A percentile compares a stretch with the other conserved stretches of the same genome.
These are phyloP conservation scores for Botrytis fragariae DNA, from an alignment of 2,329 filamentous ascomycete genomes.

Conservation along the genomic window DNA sequence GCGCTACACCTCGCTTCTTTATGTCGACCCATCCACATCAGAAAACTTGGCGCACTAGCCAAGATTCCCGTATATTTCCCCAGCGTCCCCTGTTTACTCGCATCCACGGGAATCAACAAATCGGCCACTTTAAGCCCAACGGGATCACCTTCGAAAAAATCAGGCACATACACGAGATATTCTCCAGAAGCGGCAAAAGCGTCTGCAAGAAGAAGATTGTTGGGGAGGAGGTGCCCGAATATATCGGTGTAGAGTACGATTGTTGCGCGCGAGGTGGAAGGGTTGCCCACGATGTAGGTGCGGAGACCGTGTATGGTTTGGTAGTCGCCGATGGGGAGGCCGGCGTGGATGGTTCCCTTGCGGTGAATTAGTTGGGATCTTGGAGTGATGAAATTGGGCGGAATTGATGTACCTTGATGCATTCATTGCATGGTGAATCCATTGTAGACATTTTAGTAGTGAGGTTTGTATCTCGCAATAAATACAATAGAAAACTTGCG, in stretches of 20 bases:
- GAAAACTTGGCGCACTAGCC: slow-evolving; percentile 36
- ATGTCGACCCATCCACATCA: slow-evolving; percentile 40
- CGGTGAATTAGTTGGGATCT: slow-evolving; percentile 34
- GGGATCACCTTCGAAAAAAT: slow-evolving; percentile 39
- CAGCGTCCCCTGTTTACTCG: slow-evolving; percentile 39
- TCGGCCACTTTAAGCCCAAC: slow-evolving; percentile 39
- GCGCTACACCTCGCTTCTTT: slow-evolving; percentile 37
- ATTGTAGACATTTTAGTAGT: neutral
- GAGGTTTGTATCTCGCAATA: neutral
- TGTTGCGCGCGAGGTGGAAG: slow-evolving; percentile 34
- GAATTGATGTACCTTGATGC: neutral
- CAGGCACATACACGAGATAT: slow-evolving; percentile 38
- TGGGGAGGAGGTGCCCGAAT: slow-evolving; percentile 36
- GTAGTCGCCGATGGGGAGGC: slow-evolving; percentile 41
- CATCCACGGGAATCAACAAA: slow-evolving; percentile 40
- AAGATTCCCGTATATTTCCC: slow-evolving; percentile 43
- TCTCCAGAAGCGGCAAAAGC: slow-evolving; percentile 37
- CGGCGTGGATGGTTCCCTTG: slow-evolving; percentile 43
- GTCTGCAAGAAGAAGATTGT: slow-evolving; percentile 40
- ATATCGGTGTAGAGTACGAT: slow-evolving; percentile 38
- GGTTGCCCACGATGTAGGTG: slow-evolving; percentile 42
- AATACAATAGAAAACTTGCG: neutral
- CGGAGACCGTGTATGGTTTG: slow-evolving; percentile 40
- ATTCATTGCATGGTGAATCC: neutral
- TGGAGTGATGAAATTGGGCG: neutral